Evolutionary conservation across 495 filamentous ascomycete species (phyloP), one percentile per base, ranked within the genome.

Genomic region (Aspergillus indologenus): DNA sequence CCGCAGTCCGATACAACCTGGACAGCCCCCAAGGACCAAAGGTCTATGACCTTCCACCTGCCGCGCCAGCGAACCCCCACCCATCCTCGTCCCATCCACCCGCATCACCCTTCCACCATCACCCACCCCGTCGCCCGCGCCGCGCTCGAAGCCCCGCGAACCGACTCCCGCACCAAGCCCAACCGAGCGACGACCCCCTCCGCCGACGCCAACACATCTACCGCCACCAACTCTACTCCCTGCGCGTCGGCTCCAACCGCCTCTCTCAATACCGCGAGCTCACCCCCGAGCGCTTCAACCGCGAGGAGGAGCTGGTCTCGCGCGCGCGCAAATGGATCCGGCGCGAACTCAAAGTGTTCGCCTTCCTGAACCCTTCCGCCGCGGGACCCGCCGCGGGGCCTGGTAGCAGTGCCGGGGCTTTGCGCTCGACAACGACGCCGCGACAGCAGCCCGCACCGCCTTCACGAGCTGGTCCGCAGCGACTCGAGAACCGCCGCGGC

Each of bases 321-420:
- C 85, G 90, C 20, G 93, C 94, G n/a, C 81, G 90, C 29, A 87
- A 85, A 55, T 98, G 90, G 85, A 85, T 96, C 54, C 84, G 94
- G 4, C 83, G 94, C 40, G 94, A 98, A 64, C 78, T 98, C 9
- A 84, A 87, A 64, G 92, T 96, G 44, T 98, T 96, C 63, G 81
- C 82, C 48, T 96, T 92, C 66, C 77, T 95, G 45, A 75, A 78
- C 56, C 71, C 78, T 0, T 75, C 74, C 17, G 12, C 65, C 14
- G 59, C n/a, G n/a, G n/a, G n/a, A n/a, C n/a, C n/a, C n/a, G n/a
- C n/a, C n/a, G n/a, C n/a, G n/a, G n/a, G n/a, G n/a, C n/a, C n/a
- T n/a, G n/a, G n/a, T n/a, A n/a, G n/a, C n/a, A n/a, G n/a, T n/a
- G 40, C 64, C 69, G 26, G 58, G 65, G 20, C 48, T 61, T 23